Evolutionary conservation across 345 rosid species (phyloP).

Genomic region (Ceriops decandra): DNA sequence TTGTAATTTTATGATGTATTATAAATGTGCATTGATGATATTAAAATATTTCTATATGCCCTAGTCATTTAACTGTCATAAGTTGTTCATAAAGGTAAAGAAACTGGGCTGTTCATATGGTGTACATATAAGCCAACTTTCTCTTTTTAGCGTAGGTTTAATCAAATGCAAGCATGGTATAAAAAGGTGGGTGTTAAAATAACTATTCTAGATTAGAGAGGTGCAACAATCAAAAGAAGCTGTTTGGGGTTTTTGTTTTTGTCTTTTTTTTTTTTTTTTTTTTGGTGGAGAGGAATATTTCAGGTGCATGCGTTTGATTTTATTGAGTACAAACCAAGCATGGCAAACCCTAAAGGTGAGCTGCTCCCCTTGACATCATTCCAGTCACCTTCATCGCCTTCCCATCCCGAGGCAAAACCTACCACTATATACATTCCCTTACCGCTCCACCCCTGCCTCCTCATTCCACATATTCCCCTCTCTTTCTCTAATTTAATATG

Average conservation of each 20-base stretch:
- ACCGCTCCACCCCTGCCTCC: constrained; percentile 18
- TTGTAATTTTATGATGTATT: too few species aligned
- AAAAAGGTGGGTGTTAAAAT: constrained; percentile 18
- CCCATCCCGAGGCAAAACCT: constrained; percentile 61
- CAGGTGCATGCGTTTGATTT: constrained; percentile 48
- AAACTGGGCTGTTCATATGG: not conserved
- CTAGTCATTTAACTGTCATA: too few species aligned
- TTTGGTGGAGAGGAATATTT: constrained; percentile 30
- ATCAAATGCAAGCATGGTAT: constrained; percentile 28
- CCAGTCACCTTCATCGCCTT: constrained; percentile 55
- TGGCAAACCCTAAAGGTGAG: constrained; percentile 53
- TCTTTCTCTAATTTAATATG: not conserved
- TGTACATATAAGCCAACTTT: constrained; percentile 37
- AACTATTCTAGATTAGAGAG: constrained; percentile 13
- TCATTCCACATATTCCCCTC: not conserved
- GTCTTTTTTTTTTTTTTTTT: constrained; percentile 20
- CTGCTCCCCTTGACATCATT: constrained; percentile 59
- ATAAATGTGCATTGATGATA: too few species aligned
- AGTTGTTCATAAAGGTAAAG: too few species aligned
- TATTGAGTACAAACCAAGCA: constrained; percentile 55
- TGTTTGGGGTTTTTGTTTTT: constrained; percentile 3
- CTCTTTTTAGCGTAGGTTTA: constrained; percentile 14
- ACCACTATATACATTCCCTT: constrained; percentile 29
- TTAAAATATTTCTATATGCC: too few species aligned
- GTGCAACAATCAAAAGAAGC: constrained; percentile 32